Base-by-base conservation (phyloP, 345 rosid species). In the Syzygium oleosum region DNA sequence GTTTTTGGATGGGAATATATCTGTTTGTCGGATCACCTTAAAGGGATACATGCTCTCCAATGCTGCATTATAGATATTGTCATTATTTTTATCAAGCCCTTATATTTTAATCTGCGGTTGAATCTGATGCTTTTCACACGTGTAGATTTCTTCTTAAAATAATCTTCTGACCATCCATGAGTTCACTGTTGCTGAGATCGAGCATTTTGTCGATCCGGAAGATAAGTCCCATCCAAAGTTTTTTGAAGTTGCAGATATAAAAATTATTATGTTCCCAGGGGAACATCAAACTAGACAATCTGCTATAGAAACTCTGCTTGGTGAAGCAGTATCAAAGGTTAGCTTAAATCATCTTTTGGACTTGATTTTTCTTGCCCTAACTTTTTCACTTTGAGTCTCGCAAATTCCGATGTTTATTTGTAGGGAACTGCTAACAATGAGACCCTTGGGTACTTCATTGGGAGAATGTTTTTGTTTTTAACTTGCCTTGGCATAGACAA, bases 381-480 rank as follows among this genome's bases (percentile, higher is more conserved):
- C 41, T 38, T 38, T 38, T 38, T 38, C 41, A 38, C 41, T 38
- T 53, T 53, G 56, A 53, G 56, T 53, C 56, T 53, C 56, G 17
- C 22, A 53, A 53, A 86, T 77, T 84, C 51, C 51, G 87, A 84
- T 83, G 41, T 80, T 88, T 54, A 86, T 51, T 46, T 84, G 65
- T 87, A 97, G 99, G 98, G 99, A 63, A 95, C 90, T 86, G 98
- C 95, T 90, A 94, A 97, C 94, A 97, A 95, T 88, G 94, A 95
- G 92, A 97, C 99, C 87, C 96, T 97, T 84, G 99, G 97, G 51
- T 97, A 95, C 89, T 97, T 96, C 93, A 96, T 97, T 89, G 99
- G 98, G 86, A 93, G 99, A 91, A 98, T 94, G 1, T 96, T 93
- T 90, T 95, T 96, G 58, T 97, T 97, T 92, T 95, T 97, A 49